A percentile compares a stretch with the other conserved stretches of the same genome.
Evolutionary conservation across 164 flowering plant genomes (phyloP).

Genomic region (Akebia trifoliata): DNA sequence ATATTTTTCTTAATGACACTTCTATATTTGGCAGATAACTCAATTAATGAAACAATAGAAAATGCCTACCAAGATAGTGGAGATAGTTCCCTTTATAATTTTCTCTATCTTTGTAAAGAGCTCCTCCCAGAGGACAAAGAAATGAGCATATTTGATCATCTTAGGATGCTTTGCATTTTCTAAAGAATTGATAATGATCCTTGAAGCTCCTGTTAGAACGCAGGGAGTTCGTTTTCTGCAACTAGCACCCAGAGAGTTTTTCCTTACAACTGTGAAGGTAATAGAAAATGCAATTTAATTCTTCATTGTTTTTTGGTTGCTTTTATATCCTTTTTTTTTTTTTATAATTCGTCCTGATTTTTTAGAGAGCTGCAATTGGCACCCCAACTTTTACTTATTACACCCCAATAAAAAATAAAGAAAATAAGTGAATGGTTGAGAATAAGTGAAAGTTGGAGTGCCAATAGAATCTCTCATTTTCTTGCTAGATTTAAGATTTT

Average conservation of each 20-base stretch:
- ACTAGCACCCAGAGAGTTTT: constrained; percentile 95
- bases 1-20: too few species aligned
- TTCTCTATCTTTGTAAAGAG: constrained; percentile 87
- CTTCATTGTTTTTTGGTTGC: too few species aligned
- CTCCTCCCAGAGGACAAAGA: constrained; percentile 94
- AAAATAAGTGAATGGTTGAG: too few species aligned
- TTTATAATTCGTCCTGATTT: too few species aligned
- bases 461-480: too few species aligned
- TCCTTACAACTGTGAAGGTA: constrained; percentile 96
- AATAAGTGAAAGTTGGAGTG: too few species aligned
- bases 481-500: too few species aligned
- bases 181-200: constrained; percentile 72
- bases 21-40: constrained; percentile 29
- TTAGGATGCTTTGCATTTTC: constrained; percentile 88
- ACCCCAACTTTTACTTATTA: too few species aligned
- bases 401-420: too few species aligned
- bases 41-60: constrained; percentile 24
- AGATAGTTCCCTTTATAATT: constrained; percentile 51
- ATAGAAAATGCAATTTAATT: constrained; percentile 1
- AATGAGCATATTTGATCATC: constrained; percentile 87
- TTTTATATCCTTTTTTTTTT: too few species aligned
- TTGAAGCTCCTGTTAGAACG: constrained; percentile 69
- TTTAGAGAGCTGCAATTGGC: too few species aligned
- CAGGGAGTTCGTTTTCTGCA: constrained; percentile 93
- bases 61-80: constrained; percentile 27